Evolutionary conservation across 306 rosid species (phyloP).

Genomic region (Hylodesmum podocarpum): DNA sequence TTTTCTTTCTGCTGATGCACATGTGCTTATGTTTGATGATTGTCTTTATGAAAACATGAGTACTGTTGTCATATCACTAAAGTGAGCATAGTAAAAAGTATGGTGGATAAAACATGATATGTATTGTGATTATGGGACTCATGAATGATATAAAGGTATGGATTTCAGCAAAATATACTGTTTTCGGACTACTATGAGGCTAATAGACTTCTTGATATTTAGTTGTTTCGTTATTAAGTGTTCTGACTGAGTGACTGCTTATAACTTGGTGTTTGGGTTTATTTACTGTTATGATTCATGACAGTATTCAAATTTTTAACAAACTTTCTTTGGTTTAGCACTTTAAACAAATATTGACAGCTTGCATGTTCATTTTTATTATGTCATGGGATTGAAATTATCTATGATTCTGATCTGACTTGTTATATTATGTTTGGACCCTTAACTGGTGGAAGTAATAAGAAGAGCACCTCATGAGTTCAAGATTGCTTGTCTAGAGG

Average conservation of each 20-base stretch:
- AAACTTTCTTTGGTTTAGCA: neutral
- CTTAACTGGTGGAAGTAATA: conserved; percentile 60
- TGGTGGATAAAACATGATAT: neutral
- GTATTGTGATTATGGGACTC: neutral
- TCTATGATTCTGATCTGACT: neutral
- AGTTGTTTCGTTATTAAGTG: neutral
- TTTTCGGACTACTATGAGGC: neutral
- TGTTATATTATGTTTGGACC: conserved; percentile 10
- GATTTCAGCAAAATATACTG: neutral
- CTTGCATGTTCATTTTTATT: neutral
- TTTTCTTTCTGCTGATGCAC: neutral
- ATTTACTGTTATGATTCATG: neutral
- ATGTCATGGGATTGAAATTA: neutral
- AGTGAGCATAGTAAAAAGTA: neutral
- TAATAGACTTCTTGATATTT: neutral
- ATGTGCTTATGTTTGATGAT: neutral
- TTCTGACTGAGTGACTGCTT: neutral
- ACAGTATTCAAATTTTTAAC: neutral
- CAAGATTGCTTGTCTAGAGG: conserved; percentile 98
- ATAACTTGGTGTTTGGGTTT: neutral
- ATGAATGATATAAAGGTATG: neutral
- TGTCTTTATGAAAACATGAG: neutral
- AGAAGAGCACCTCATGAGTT: conserved; percentile 99
- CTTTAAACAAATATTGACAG: neutral
- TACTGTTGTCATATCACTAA: neutral